Conservation (phyloP, 805 yeast species). For the Kodamaea neixiangensis region DNA sequence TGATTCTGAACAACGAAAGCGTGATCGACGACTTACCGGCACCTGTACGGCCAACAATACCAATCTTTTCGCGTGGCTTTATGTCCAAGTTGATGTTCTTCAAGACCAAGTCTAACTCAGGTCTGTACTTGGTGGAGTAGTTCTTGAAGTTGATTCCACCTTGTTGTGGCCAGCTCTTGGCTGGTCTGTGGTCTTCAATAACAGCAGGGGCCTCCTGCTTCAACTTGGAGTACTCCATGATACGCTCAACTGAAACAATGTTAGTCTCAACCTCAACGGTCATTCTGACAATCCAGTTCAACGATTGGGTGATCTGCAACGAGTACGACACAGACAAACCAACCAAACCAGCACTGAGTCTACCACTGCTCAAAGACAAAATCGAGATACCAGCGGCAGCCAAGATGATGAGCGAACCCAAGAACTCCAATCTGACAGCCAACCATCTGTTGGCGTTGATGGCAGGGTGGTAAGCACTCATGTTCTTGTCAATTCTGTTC, state of each 20-base stretch:
- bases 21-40: constrained; percentile 50
- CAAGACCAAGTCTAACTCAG: constrained; percentile 46
- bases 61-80: constrained; percentile 42
- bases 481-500: constrained; percentile 76
- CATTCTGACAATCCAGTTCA: constrained; percentile 98
- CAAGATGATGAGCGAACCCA: constrained; percentile 86
- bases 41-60: constrained; percentile 49
- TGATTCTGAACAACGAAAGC: constrained; percentile 44
- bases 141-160: constrained; percentile 40
- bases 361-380: constrained; percentile 63
- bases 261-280: constrained; percentile 97
- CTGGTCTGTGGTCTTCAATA: constrained; percentile 65
- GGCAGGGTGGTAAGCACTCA: constrained; percentile 91
- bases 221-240: constrained; percentile 81
- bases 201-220: constrained; percentile 82
- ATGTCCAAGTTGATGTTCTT: constrained; percentile 38
- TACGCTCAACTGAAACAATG: constrained; percentile 94
- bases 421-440: constrained; percentile 88
- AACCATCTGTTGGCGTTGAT: constrained; percentile 96
- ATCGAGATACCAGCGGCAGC: constrained; percentile 85
- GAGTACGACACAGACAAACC: constrained; percentile 95
- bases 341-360: constrained; percentile 83
- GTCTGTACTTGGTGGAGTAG: constrained; percentile 46
- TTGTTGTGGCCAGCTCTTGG: constrained; percentile 36
- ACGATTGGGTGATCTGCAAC: constrained; percentile 85